Percentiles rank a stretch among this genome's conserved stretches.
Conservation (phyloP, 139 green algal genomes). For the Nannochloris sp. region DNA sequence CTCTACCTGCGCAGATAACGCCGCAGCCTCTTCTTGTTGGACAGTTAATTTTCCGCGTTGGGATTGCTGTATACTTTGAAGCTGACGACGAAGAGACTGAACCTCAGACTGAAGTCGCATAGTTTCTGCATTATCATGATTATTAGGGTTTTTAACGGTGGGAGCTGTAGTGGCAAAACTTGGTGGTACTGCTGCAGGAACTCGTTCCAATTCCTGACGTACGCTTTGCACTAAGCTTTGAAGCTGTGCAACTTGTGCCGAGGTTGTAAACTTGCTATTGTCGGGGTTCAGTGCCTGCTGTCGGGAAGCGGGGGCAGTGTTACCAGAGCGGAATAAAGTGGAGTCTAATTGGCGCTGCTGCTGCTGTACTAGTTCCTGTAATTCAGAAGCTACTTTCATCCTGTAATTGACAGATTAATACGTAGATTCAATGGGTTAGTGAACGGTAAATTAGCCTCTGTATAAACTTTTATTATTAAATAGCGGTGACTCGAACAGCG, state of each 20-base stretch:
- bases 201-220: neutral
- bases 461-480: neutral
- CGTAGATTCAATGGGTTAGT: neutral
- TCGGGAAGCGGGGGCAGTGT: neutral
- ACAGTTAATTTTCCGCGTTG: neutral
- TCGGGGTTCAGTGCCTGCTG: neutral
- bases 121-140: too few relatives aligned
- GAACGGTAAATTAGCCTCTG: neutral
- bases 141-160: neutral
- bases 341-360: neutral
- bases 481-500: neutral
- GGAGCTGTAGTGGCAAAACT: neutral
- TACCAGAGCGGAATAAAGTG: neutral
- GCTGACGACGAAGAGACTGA: neutral
- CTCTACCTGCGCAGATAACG: neutral
- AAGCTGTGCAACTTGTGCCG: neutral
- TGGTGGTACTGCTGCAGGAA: neutral
- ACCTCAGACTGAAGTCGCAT: neutral
- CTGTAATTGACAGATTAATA: neutral
- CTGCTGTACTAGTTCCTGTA: neutral
- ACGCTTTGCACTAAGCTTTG: neutral
- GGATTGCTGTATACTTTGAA: constrained; percentile 15
- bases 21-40: neutral
- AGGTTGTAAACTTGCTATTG: neutral
- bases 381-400: neutral